Percentiles rank a stretch among this genome's conserved stretches.
Evolutionary conservation across 768 basidiomycete genomes (phyloP).

Genomic region (Lactifluus piperatus): DNA sequence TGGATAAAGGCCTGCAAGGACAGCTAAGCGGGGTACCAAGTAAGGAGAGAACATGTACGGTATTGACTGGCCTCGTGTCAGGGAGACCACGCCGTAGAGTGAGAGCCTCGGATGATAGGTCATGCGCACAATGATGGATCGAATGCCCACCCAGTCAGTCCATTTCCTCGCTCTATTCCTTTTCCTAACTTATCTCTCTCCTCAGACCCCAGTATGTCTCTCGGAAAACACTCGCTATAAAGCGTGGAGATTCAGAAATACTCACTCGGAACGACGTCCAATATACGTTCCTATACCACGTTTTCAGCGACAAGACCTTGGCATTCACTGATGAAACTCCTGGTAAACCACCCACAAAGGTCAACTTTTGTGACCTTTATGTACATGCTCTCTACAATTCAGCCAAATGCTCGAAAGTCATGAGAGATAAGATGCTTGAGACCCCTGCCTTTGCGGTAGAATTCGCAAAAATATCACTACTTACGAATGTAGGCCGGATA

Average conservation of each 20-base stretch:
- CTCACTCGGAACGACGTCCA: constrained; percentile 79
- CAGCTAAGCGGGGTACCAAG: constrained; percentile 2
- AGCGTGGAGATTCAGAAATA: constrained; percentile 75
- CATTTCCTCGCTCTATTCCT: constrained; percentile 29
- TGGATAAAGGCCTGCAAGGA: neutral
- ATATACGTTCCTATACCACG: constrained; percentile 71
- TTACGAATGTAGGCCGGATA: constrained; percentile 86
- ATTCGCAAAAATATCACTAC: constrained; percentile 72
- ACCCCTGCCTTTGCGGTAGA: constrained; percentile 70
- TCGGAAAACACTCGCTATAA: constrained; percentile 64
- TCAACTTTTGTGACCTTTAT: constrained; percentile 79
- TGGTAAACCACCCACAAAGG: constrained; percentile 35
- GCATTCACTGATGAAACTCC: constrained; percentile 65
- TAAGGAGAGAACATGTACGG: constrained; percentile 2
- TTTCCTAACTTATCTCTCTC: constrained; percentile 46
- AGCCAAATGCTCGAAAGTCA: constrained; percentile 76
- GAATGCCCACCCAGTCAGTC: constrained; percentile 19
- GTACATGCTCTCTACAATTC: constrained; percentile 74
- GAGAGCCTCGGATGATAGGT: neutral
- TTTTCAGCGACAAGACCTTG: constrained; percentile 60
- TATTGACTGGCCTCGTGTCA: constrained; percentile 8
- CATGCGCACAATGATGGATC: constrained; percentile 14
- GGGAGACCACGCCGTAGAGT: neutral
- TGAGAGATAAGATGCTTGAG: constrained; percentile 83
- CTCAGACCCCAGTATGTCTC: constrained; percentile 32